Conservation (phyloP, 192 early-diverging fungal species). For the Geosiphon pyriformis region DNA sequence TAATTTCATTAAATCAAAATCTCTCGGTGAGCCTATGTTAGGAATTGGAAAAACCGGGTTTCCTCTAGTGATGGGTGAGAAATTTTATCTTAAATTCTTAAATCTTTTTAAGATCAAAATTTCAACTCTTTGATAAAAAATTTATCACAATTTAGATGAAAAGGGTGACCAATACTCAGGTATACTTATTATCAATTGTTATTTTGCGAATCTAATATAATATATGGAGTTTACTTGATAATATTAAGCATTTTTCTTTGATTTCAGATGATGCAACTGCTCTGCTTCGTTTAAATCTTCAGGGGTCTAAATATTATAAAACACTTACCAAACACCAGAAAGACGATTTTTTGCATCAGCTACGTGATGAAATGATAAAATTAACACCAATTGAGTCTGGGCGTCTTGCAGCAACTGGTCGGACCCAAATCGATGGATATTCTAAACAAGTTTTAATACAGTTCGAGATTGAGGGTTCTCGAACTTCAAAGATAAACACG, state of each 20-base stretch:
- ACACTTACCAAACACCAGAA: not conserved
- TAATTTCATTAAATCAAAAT: not conserved
- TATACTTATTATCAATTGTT: too few species aligned
- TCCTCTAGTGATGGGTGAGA: not conserved
- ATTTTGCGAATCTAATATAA: too few species aligned
- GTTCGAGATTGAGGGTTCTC: not conserved
- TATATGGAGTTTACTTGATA: not conserved
- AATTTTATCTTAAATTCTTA: not conserved
- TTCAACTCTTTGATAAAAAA: too few species aligned
- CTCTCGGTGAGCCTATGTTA: slow-evolving; percentile 1
- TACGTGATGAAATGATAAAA: not conserved
- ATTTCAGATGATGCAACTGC: not conserved
- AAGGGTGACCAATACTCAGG: not conserved
- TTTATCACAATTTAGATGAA: not conserved
- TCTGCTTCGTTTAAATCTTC: not conserved
- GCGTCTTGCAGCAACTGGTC: not conserved
- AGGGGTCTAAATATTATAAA: not conserved
- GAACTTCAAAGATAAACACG: not conserved
- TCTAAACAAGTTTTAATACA: not conserved
- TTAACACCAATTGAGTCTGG: not conserved
- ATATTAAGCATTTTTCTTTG: not conserved
- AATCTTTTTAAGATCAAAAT: too few species aligned
- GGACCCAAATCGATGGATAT: not conserved
- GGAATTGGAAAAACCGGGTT: not conserved
- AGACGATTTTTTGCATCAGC: not conserved